Evolutionary conservation across 1,284 basidiomycete species (phyloP).

Genomic region (Paramarasmius palmivorus): DNA sequence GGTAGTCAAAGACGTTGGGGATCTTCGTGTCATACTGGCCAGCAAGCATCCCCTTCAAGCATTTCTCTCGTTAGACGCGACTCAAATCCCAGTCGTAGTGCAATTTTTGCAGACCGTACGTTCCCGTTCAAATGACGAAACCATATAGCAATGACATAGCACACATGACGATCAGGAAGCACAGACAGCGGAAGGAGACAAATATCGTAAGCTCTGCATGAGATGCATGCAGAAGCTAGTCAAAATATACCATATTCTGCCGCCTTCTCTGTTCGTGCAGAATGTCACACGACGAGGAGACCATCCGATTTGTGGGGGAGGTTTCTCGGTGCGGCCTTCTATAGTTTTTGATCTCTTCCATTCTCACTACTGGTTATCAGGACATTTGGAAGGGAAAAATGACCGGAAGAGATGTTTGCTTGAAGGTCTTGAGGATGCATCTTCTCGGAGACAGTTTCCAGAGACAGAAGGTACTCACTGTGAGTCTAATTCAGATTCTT

Average conservation of each 20-base stretch:
- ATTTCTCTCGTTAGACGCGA: no score
- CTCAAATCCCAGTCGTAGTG: no score
- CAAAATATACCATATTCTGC: neutral
- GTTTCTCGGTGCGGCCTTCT: slow-evolving; percentile 25
- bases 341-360: neutral
- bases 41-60: no score
- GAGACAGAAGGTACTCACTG: neutral
- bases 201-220: no score
- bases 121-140: no score
- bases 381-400: slow-evolving; percentile 11
- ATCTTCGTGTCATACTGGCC: no score
- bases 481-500: neutral
- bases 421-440: slow-evolving; percentile 14
- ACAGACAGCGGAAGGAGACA: no score
- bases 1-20: no score
- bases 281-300: neutral
- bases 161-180: no score
- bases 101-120: no score
- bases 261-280: neutral
- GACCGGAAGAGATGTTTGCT: neutral
- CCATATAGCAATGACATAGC: no score
- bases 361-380: slow-evolving; percentile 4
- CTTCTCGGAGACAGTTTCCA: neutral
- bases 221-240: no score
- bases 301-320: slow-evolving; percentile 21